Conservation (phyloP, 2,329 filamentous ascomycete genomes). For the Fusarium nurragi region DNA sequence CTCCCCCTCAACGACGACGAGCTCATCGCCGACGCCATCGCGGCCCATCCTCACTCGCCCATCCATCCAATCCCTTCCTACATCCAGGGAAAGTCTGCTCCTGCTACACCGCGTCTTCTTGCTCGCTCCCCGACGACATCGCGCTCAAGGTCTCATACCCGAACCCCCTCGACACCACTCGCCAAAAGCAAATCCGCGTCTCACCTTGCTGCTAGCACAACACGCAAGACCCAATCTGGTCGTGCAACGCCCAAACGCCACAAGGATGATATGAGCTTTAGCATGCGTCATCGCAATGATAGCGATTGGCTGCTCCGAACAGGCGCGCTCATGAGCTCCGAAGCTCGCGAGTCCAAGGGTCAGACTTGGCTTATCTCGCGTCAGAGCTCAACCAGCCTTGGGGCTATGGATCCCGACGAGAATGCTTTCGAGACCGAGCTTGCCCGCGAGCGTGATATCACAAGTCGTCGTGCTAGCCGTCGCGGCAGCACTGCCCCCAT, state of each 20-base stretch:
- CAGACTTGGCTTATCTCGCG: constrained; percentile 74
- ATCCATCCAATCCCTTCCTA: constrained; percentile 57
- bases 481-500: constrained; percentile 56
- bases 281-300: constrained; percentile 55
- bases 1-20: constrained; percentile 67
- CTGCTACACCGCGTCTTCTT: constrained; percentile 71
- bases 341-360: constrained; percentile 73
- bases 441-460: constrained; percentile 59
- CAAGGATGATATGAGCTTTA: constrained; percentile 45
- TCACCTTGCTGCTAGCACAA: constrained; percentile 54
- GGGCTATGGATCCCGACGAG: constrained; percentile 63
- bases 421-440: constrained; percentile 63
- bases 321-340: constrained; percentile 68
- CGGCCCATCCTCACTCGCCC: constrained; percentile 42
- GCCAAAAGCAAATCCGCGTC: constrained; percentile 72
- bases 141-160: constrained; percentile 57
- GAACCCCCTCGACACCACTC: constrained; percentile 55
- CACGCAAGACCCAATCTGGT: constrained; percentile 43
- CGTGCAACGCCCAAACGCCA: constrained; percentile 50
- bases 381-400: constrained; percentile 70
- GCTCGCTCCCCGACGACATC: constrained; percentile 64
- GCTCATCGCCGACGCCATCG: constrained; percentile 51
- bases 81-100: constrained; percentile 69
- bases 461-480: constrained; percentile 59
- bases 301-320: constrained; percentile 73